Percentiles rank a stretch among this genome's conserved stretches.
Evolutionary conservation across 2,329 filamentous ascomycete genomes (phyloP).

Genomic region (Calonectria naviculata): DNA sequence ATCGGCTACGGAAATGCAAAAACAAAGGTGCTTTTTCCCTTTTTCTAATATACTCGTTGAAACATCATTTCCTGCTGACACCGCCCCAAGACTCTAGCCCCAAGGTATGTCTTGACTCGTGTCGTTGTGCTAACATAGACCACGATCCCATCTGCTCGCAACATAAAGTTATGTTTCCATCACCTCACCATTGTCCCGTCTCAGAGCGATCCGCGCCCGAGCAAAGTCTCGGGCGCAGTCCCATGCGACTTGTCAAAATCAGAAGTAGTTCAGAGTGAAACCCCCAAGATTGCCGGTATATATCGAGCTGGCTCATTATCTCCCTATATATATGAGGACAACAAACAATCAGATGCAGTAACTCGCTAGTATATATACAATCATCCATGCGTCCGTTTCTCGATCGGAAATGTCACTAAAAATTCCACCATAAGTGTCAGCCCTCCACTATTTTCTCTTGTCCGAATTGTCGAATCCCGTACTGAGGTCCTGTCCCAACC

Average conservation of each 20-base stretch:
- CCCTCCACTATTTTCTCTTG: not conserved
- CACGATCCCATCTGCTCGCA: not conserved
- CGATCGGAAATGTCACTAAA: not conserved
- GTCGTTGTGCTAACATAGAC: conserved; percentile 29
- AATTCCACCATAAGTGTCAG: not conserved
- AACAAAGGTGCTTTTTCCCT: conserved; percentile 47
- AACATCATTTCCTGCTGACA: conserved; percentile 44
- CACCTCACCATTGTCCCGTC: not conserved
- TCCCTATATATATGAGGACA: not conserved
- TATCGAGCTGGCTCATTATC: not conserved
- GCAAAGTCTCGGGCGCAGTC: not conserved
- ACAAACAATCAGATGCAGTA: not conserved
- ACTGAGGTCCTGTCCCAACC: not conserved
- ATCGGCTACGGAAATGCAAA: conserved; percentile 33
- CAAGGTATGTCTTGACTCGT: conserved; percentile 37
- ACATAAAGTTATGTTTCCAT: not conserved
- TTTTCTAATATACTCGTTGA: conserved; percentile 34
- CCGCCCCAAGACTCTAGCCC: conserved; percentile 30
- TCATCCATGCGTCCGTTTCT: not conserved
- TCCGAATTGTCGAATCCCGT: not conserved
- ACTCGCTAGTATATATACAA: not conserved
- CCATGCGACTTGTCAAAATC: not conserved
- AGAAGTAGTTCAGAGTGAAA: not conserved
- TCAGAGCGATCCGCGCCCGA: too few species aligned
- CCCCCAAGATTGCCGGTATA: not conserved